Conservation (phyloP, 1,139 yeast species). For the Lodderomyces metapsilosis region DNA sequence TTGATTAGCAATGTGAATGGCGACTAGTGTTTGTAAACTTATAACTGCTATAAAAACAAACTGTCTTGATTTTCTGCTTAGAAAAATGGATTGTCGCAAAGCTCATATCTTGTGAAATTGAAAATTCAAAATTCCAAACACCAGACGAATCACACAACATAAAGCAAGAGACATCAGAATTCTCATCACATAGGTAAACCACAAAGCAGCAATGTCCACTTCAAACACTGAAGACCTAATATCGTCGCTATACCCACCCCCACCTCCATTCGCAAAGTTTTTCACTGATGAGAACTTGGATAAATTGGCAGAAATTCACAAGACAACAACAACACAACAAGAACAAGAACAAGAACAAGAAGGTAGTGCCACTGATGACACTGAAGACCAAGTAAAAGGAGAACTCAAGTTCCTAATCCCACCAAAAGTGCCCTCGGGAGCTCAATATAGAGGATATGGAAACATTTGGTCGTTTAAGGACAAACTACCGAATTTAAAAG, state of each 20-base stretch:
- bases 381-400: slow-evolving; percentile 17
- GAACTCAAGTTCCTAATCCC: slow-evolving; percentile 59
- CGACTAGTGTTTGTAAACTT: background rate
- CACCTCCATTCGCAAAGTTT: slow-evolving; percentile 71
- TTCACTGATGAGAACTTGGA: slow-evolving; percentile 63
- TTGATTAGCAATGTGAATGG: background rate
- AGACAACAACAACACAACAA: slow-evolving; percentile 11
- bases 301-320: slow-evolving; percentile 22
- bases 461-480: slow-evolving; percentile 78
- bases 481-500: slow-evolving; percentile 62
- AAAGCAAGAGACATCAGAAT: background rate
- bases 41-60: background rate
- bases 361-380: too few species aligned
- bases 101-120: too few species aligned
- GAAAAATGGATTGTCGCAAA: too few species aligned
- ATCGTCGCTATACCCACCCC: slow-evolving; percentile 80
- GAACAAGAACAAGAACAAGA: slow-evolving; percentile 5
- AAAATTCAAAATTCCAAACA: too few species aligned
- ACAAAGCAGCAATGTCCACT: slow-evolving; percentile 39
- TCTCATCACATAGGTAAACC: slow-evolving; percentile 19
- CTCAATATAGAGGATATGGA: slow-evolving; percentile 76
- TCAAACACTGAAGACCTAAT: slow-evolving; percentile 35
- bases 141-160: background rate
- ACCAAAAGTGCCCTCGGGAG: slow-evolving; percentile 59
- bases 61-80: too few species aligned